A percentile compares a stretch with the other conserved stretches of the same genome.
Conservation (phyloP, 2,329 filamentous ascomycete species). For the Cytospora paraplurivora region DNA sequence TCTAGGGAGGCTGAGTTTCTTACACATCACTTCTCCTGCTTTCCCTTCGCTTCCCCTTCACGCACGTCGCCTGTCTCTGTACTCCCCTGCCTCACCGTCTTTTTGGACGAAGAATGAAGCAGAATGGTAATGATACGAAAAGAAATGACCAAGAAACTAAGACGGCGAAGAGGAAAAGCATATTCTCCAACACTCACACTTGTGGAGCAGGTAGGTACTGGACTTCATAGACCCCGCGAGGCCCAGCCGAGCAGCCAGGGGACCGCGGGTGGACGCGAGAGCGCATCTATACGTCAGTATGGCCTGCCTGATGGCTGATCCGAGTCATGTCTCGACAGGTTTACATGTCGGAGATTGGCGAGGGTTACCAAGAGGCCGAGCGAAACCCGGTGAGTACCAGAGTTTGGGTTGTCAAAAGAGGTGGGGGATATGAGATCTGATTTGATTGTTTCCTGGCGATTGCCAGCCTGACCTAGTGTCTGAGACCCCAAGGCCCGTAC, state of each 20-base stretch:
- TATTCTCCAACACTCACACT: background rate
- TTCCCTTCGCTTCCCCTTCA: background rate
- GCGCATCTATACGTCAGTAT: conserved; percentile 23
- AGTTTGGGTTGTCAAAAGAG: background rate
- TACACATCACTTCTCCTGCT: background rate
- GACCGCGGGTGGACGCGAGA: conserved; percentile 5
- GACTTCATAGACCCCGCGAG: conserved; percentile 7
- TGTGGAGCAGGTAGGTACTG: conserved; percentile 1
- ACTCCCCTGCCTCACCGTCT: background rate
- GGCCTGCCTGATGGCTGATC: conserved; percentile 6
- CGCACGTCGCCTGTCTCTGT: background rate
- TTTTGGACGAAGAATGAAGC: background rate
- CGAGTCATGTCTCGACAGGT: conserved; percentile 25
- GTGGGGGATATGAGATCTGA: background rate
- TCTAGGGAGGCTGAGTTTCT: conserved; percentile 1
- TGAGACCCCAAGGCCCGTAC: conserved; percentile 16
- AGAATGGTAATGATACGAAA: background rate
- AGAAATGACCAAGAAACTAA: background rate
- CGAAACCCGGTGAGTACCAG: background rate
- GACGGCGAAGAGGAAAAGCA: background rate
- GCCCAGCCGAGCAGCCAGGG: background rate
- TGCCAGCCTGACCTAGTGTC: background rate
- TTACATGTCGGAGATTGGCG: background rate
- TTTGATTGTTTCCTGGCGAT: conserved; percentile 7
- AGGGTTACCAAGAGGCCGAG: background rate